These are phyloP conservation scores for Leavenworthia alabamica DNA, from an alignment of 345 rosid species.

Conservation along the genomic window DNA sequence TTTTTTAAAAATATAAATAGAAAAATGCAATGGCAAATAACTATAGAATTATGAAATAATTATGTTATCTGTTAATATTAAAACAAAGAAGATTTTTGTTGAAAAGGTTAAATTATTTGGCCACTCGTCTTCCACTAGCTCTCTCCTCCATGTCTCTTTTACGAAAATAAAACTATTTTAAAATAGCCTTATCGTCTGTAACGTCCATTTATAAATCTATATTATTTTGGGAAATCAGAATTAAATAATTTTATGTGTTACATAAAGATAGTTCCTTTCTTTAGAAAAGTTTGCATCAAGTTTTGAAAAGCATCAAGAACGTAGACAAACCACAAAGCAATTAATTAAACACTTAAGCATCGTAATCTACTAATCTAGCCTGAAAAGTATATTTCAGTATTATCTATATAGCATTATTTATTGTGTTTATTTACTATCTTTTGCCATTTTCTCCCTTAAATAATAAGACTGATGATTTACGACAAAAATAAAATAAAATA, in stretches of 20 bases:
- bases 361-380: slow-evolving; percentile 2
- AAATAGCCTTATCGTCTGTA: slow-evolving; percentile 4
- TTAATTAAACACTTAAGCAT: slow-evolving; percentile 11
- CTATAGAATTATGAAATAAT: background rate
- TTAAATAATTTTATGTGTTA: background rate
- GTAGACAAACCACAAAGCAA: slow-evolving; percentile 26
- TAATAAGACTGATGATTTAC: background rate
- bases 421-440: background rate
- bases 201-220: slow-evolving; percentile 10
- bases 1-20: background rate
- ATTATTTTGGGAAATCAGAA: background rate
- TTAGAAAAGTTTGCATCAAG: slow-evolving; percentile 26
- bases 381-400: slow-evolving; percentile 11
- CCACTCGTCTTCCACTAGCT: slow-evolving; percentile 34
- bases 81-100: background rate
- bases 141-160: background rate
- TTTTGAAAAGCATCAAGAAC: slow-evolving; percentile 29
- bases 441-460: background rate
- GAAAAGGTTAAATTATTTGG: slow-evolving; percentile 24
- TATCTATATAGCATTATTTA: no score
- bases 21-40: background rate
- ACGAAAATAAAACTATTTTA: background rate
- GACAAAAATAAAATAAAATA: no score
- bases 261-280: slow-evolving; percentile 28
- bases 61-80: background rate